Conservation (phyloP, 2,329 filamentous ascomycete species). For the Zarea fungicola region DNA sequence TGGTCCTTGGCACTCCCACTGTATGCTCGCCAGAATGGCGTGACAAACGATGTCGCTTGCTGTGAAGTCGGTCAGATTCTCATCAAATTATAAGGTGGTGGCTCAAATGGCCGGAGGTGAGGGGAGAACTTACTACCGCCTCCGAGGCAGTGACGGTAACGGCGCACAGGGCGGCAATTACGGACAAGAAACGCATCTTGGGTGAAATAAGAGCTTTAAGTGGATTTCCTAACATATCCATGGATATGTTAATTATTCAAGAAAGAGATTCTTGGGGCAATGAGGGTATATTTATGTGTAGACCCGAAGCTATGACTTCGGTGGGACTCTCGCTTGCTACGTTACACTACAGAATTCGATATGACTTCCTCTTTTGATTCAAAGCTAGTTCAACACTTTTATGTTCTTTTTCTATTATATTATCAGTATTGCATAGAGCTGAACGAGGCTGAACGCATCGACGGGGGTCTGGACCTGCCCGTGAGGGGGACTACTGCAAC, state of each 20-base stretch:
- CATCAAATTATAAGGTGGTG: not conserved
- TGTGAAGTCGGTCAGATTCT: not conserved
- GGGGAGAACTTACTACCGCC: not conserved
- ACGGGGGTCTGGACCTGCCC: not conserved
- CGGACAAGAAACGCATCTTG: conserved; percentile 7
- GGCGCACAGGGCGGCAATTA: conserved; percentile 1
- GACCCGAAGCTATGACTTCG: too few relatives aligned
- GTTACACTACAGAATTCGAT: too few relatives aligned
- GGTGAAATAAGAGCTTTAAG: too few relatives aligned
- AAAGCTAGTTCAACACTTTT: too few relatives aligned
- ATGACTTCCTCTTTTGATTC: too few relatives aligned
- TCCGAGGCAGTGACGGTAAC: not conserved
- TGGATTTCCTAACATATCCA: too few relatives aligned
- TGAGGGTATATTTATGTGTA: too few relatives aligned
- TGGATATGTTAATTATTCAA: not conserved
- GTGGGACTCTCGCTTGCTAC: too few relatives aligned
- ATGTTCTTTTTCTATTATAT: too few relatives aligned
- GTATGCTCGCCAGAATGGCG: conserved; percentile 12
- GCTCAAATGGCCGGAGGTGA: not conserved
- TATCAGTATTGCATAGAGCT: not conserved
- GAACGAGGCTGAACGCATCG: not conserved
- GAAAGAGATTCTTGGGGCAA: too few relatives aligned
- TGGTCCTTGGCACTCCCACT: conserved; percentile 3
- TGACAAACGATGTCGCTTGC: not conserved
- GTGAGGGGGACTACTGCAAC: too few relatives aligned